A percentile compares a stretch with the other conserved stretches of the same genome.
phyloP scores from a whole-genome alignment of 2,329 filamentous ascomycete genomes.

The Ophiostoma ulmi region DNA sequence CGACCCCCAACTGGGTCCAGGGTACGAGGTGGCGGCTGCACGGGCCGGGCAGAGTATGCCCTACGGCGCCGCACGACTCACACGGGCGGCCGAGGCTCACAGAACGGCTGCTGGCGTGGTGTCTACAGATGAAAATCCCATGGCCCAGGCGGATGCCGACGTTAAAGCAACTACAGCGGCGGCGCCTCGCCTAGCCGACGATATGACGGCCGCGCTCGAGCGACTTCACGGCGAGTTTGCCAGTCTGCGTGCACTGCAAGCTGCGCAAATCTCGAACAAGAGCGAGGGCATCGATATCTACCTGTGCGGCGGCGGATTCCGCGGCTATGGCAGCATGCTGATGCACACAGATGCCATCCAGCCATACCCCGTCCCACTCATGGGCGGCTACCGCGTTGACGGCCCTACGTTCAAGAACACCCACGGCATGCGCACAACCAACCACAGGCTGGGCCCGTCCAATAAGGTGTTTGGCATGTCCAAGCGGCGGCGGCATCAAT shows the following conservation, averaged over 20 bases:
- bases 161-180: constrained; percentile 39
- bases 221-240: constrained; percentile 47
- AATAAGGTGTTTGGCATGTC: constrained; percentile 72
- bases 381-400: constrained; percentile 70
- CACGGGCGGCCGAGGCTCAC: constrained; percentile 35
- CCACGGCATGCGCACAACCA: constrained; percentile 47
- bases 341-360: constrained; percentile 69
- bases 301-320: constrained; percentile 83
- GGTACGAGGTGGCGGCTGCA: constrained; percentile 53
- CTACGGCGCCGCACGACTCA: constrained; percentile 56
- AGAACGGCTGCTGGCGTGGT: neutral
- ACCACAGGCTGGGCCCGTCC: constrained; percentile 43
- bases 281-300: constrained; percentile 60
- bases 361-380: constrained; percentile 77
- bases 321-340: constrained; percentile 84
- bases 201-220: constrained; percentile 57
- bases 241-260: constrained; percentile 38
- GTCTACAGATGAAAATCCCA: neutral
- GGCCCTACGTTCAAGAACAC: constrained; percentile 56
- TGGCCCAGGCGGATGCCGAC: neutral
- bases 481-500: constrained; percentile 70
- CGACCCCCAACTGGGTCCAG: constrained; percentile 39
- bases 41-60: constrained; percentile 53
- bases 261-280: constrained; percentile 35
- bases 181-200: constrained; percentile 49